Evolutionary conservation across 2,329 filamentous ascomycete species (phyloP).

Genomic region (Aspergillus fructus): DNA sequence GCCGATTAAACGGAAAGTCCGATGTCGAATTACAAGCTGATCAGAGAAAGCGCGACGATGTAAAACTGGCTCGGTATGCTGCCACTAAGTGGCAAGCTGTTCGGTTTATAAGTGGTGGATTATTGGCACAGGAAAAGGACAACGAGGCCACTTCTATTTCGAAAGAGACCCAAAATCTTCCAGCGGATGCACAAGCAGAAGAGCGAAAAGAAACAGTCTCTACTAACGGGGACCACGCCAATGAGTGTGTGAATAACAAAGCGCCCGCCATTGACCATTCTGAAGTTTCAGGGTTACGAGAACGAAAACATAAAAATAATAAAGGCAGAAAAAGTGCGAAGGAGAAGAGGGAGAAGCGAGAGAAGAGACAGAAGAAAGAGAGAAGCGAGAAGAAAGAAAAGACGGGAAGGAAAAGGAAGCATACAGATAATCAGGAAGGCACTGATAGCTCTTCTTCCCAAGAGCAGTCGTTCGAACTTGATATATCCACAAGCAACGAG

Average conservation of each 20-base stretch:
- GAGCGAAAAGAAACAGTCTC: neutral
- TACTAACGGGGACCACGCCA: neutral
- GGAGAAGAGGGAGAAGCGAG: constrained; percentile 14
- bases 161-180: constrained; percentile 26
- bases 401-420: constrained; percentile 36
- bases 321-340: constrained; percentile 11
- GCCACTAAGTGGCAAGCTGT: constrained; percentile 75
- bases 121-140: constrained; percentile 61
- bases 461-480: neutral
- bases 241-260: neutral
- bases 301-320: constrained; percentile 10
- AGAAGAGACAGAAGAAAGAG: constrained; percentile 19
- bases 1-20: constrained; percentile 83
- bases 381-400: constrained; percentile 27
- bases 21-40: constrained; percentile 72
- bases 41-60: constrained; percentile 64
- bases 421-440: constrained; percentile 32
- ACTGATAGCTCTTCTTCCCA: constrained; percentile 12
- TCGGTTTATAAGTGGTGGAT: constrained; percentile 83
- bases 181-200: neutral
- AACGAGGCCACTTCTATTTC: constrained; percentile 29
- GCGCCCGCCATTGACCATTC: neutral
- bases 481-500: constrained; percentile 34
- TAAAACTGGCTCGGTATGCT: constrained; percentile 72
- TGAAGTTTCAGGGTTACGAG: neutral